Evolutionary conservation across 2,329 filamentous ascomycete species (phyloP), one percentile per base, ranked within the genome.

Genomic region (Ceratocystis colombiana): DNA sequence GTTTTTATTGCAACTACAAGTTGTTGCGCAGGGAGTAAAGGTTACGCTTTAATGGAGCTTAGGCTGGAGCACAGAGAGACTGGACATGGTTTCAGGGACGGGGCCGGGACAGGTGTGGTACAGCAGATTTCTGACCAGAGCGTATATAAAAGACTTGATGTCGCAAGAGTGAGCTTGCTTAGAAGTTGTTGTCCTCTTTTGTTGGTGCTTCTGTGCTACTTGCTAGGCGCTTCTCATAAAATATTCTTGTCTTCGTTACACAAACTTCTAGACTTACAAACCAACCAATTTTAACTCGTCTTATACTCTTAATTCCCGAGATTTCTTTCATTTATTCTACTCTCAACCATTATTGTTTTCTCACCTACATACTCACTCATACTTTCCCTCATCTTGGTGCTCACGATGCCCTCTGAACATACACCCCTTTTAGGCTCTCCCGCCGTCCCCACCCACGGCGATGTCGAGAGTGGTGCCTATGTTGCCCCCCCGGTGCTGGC

Each of bases 401-500:
- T 45, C 12, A 53, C 25, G 57, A 44, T 55, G 20, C n/a, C 55
- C 22, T 41, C 66, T 20, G 66, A 67, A 57, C 45, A 62, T 5
- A 53, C 66, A 3, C 66, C 66, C 41, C 66, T 67, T 28, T 37
- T 67, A 6, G 44, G 12, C 20, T 37, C 63, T 41, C 5, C 48
- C 48, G n/a, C 25, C 46, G n/a, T 20, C 41, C 2, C 61, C 37
- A 12, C 37, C 12, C 37, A 45, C 25, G 63, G 64, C 12, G 64
- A 66, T 20, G 44, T 66, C 12, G 64, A 66, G 33, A 62, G 59
- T 30, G 64, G 64, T 48, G 45, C 25, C 2, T 66, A 62, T 17
- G 15, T 28, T 33, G 20, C 64, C 5, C 15, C 33, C 20, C 30
- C 25, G 5, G 33, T 46, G 22, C 63, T 61, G 6, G 41, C 62